Conservation (phyloP, 352 stramenopile species). For the Pythium sp. region DNA sequence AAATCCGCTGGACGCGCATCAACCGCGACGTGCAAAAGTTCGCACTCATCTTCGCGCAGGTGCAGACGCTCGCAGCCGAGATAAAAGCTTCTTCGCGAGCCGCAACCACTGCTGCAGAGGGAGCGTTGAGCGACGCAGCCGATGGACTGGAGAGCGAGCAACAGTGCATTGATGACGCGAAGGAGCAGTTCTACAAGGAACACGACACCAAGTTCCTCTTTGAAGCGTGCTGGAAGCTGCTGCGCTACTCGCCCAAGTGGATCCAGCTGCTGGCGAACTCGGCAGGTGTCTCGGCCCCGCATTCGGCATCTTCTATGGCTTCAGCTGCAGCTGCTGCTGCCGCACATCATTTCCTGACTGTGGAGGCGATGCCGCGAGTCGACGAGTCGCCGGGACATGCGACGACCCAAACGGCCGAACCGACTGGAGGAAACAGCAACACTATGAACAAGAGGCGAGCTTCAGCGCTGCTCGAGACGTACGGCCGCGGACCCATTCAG, state of each 20-base stretch:
- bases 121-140: not conserved
- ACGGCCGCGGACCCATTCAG: constrained; percentile 11
- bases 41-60: constrained; percentile 38
- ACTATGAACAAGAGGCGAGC: constrained; percentile 10
- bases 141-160: constrained; percentile 21
- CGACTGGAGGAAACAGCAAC: not conserved
- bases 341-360: constrained; percentile 5
- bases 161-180: constrained; percentile 54
- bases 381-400: constrained; percentile 8
- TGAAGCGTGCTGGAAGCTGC: constrained; percentile 62
- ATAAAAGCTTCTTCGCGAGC: not conserved
- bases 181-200: constrained; percentile 43
- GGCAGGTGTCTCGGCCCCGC: constrained; percentile 20
- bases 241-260: constrained; percentile 68
- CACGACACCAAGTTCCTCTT: constrained; percentile 65
- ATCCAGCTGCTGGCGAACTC: constrained; percentile 55
- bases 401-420: constrained; percentile 4
- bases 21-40: constrained; percentile 81
- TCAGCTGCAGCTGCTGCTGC: not conserved
- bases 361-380: constrained; percentile 10
- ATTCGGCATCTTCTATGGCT: constrained; percentile 2
- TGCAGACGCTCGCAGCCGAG: constrained; percentile 23
- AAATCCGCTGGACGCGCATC: constrained; percentile 80
- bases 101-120: not conserved
- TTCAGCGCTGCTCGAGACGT: constrained; percentile 11